phyloP scores from a whole-genome alignment of 129 eudicot species.

The Saussurea involucrata region DNA sequence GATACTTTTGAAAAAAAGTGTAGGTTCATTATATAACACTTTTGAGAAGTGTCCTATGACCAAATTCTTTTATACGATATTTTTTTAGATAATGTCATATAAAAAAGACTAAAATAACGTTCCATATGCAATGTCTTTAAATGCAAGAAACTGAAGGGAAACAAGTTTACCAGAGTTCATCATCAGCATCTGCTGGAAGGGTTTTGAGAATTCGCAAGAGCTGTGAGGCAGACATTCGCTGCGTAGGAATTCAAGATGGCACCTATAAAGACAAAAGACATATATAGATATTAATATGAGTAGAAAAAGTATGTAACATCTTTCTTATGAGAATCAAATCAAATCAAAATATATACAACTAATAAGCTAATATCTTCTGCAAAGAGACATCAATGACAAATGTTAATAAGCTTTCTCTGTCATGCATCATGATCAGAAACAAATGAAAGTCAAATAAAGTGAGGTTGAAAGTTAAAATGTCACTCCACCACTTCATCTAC shows the following conservation, averaged over 20 bases:
- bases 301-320: no score
- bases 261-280: neutral
- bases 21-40: no score
- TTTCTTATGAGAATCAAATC: neutral
- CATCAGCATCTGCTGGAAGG: constrained; percentile 31
- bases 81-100: neutral
- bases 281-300: neutral
- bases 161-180: constrained; percentile 44
- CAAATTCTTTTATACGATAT: neutral
- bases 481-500: no score
- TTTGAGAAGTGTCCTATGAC: no score
- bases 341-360: no score
- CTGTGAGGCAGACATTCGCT: constrained; percentile 63
- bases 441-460: no score
- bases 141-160: neutral
- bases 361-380: neutral
- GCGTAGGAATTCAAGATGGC: neutral
- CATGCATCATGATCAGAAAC: neutral
- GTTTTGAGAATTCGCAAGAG: constrained; percentile 53
- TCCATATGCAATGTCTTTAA: neutral
- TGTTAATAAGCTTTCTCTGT: neutral
- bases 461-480: no score
- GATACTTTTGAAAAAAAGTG: no score
- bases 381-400: neutral
- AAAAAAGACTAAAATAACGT: no score